Percentiles rank a stretch among this genome's conserved stretches.
Evolutionary conservation across 1,139 yeast genomes (phyloP).

Genomic region (Hemisphaericaspora xylofermentans): DNA sequence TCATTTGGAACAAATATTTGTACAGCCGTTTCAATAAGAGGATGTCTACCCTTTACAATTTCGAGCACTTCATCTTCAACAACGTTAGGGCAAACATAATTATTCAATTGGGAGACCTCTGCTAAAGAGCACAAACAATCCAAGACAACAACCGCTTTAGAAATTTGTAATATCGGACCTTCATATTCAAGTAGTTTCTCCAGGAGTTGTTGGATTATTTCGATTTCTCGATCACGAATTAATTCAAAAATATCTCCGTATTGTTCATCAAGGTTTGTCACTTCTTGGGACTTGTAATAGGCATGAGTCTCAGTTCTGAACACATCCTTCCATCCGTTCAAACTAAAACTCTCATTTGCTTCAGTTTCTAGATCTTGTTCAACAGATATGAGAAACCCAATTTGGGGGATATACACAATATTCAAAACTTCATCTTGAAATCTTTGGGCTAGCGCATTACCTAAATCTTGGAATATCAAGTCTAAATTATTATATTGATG

Average conservation of each 20-base stretch:
- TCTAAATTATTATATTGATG: slow-evolving; percentile 36
- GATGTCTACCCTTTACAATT: slow-evolving; percentile 35
- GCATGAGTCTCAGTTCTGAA: slow-evolving; percentile 36
- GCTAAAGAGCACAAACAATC: slow-evolving; percentile 42
- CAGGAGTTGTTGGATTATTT: slow-evolving; percentile 33
- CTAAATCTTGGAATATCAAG: slow-evolving; percentile 17
- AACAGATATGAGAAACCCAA: slow-evolving; percentile 38
- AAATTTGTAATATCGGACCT: slow-evolving; percentile 15
- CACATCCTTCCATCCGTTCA: slow-evolving; percentile 30
- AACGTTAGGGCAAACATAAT: slow-evolving; percentile 38
- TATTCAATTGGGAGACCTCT: slow-evolving; percentile 25
- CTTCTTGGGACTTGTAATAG: slow-evolving; percentile 34
- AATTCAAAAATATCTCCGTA: slow-evolving; percentile 43
- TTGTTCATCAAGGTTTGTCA: slow-evolving; percentile 29
- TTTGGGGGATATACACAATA: slow-evolving; percentile 44
- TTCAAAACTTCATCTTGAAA: slow-evolving; percentile 21
- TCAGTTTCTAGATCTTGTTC: slow-evolving; percentile 11
- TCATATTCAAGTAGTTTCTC: slow-evolving; percentile 20
- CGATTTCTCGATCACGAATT: slow-evolving; percentile 42
- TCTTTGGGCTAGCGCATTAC: slow-evolving; percentile 12
- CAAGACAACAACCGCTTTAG: slow-evolving; percentile 28
- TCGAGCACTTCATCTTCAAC: slow-evolving; percentile 21
- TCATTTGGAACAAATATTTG: slow-evolving; percentile 37
- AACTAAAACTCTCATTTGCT: slow-evolving; percentile 1
- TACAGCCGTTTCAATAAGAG: slow-evolving; percentile 37